Percentiles rank a stretch among this genome's conserved stretches.
phyloP scores from a whole-genome alignment of 768 basidiomycete genomes.

The Hydnomerulius pinastri region DNA sequence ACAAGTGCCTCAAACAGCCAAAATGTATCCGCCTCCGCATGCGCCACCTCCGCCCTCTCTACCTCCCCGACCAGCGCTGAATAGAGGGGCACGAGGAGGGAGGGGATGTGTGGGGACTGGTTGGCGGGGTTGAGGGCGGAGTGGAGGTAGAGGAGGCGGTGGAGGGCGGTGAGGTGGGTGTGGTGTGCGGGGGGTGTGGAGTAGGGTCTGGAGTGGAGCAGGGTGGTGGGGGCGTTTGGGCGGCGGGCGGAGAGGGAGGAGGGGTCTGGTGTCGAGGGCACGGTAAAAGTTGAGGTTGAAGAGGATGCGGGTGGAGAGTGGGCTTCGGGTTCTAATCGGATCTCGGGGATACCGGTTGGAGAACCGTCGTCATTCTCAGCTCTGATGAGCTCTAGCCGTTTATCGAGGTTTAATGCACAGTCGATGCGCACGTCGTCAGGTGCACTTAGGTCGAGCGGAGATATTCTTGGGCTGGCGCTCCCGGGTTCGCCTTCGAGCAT shows the following conservation, averaged over 20 bases:
- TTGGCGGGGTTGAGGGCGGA: conserved; percentile 70
- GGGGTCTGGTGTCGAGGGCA: too few relatives aligned
- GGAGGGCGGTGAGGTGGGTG: conserved; percentile 60
- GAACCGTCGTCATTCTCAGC: conserved; percentile 12
- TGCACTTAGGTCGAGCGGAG: conserved; percentile 53
- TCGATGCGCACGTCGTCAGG: conserved; percentile 48
- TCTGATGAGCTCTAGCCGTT: conserved; percentile 50
- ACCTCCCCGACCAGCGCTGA: conserved; percentile 61
- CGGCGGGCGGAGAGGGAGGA: conserved; percentile 26
- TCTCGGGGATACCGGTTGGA: conserved; percentile 37
- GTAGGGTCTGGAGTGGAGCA: conserved; percentile 49
- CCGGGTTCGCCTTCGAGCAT: conserved; percentile 58
- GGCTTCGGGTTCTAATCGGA: conserved; percentile 37
- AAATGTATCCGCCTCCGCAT: conserved; percentile 80
- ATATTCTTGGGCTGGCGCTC: conserved; percentile 29
- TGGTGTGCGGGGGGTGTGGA: conserved; percentile 52
- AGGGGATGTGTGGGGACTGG: conserved; percentile 66
- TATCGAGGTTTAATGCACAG: conserved; percentile 54
- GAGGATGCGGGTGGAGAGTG: conserved; percentile 22
- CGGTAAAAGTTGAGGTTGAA: conserved; percentile 39
- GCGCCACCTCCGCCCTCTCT: conserved; percentile 57
- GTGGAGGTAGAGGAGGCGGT: conserved; percentile 74
- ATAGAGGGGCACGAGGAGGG: conserved; percentile 71
- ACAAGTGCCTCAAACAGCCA: conserved; percentile 79
- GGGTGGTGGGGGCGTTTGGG: conserved; percentile 39